Conservation (phyloP, 1,284 basidiomycete genomes). For the Fomitopsis betulina region DNA sequence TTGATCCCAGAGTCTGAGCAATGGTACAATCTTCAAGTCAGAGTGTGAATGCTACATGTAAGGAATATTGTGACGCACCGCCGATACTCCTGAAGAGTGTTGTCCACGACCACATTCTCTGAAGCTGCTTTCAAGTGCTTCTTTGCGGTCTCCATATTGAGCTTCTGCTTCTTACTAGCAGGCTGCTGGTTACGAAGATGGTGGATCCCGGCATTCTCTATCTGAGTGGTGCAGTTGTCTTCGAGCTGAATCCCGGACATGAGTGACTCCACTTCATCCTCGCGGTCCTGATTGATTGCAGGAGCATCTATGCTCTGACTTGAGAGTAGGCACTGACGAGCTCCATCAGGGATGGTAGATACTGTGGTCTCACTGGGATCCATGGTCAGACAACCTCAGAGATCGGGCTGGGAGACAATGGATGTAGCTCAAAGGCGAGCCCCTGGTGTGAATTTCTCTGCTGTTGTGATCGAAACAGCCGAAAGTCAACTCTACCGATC, state of each 20-base stretch:
- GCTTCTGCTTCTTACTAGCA: background rate
- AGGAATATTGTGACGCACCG: background rate
- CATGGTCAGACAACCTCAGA: no score
- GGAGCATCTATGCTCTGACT: background rate
- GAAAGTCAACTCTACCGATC: no score
- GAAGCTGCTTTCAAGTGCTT: background rate
- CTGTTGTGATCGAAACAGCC: no score
- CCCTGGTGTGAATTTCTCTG: background rate
- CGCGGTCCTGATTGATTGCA: background rate
- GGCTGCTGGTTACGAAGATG: background rate
- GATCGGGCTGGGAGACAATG: no score
- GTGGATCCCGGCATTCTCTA: background rate
- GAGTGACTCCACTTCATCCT: background rate
- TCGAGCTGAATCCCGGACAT: background rate
- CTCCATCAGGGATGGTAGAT: background rate
- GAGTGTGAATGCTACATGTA: no score
- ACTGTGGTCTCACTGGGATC: no score
- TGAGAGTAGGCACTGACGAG: background rate
- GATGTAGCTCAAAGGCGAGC: no score
- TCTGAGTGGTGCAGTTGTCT: background rate
- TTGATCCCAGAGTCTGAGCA: background rate
- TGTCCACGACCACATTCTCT: background rate
- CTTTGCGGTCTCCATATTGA: background rate
- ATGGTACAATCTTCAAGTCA: no score
- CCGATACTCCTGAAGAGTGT: background rate